Base-by-base conservation (phyloP, 139 green algal species). In the Parachlorella kessleri region DNA sequence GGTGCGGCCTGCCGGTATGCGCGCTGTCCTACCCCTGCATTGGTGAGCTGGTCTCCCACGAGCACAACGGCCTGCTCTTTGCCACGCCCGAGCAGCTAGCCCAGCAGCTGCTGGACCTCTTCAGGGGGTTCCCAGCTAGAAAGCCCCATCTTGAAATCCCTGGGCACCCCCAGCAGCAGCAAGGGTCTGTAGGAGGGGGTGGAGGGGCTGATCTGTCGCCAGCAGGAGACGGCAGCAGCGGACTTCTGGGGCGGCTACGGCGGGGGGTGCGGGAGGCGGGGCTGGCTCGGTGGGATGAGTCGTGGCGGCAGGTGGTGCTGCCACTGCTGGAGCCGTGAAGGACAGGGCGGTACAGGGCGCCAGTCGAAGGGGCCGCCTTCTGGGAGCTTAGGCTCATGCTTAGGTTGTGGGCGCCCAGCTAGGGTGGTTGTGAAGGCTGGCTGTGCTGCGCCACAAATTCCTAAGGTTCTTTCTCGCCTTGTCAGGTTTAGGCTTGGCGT, bases 1-100 rank as follows among this genome's bases (percentile, higher is more conserved):
- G 96, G 0, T 89, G 88, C 70, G 94, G 93, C 6, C 82, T 98
- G 59, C 97, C 97, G 6, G 97, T 99, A 1, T 94, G 87, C 71
- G 91, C 95, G 3, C 81, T 91, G 26, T 54, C 79, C 55, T 99
- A 98, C 86, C 69, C 68, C 42, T 97, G 91, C 87, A 93, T 98
- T 9, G 28, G 30, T 7, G 94, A 99, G 85, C 88, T 98, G 53
- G 91, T 99, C 23, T 30, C 72, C 5, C 77, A 91, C 3, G 88
- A 88, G 2, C 54, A 86, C 74, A 97, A 93, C 67, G 95, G 95
- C 0, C 76, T 96, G 75, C 84, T 96, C n/a, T 98, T 98, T 81
- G 66, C 28, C 5, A 82, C 36, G 1, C 39, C 89, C 0, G 6
- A 82, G 24, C 77, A 95, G 80, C 90, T 98, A 66, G 83, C 84